phyloP scores from a whole-genome alignment of 352 stramenopile species.

The Pythium rhizo-oryzae region DNA sequence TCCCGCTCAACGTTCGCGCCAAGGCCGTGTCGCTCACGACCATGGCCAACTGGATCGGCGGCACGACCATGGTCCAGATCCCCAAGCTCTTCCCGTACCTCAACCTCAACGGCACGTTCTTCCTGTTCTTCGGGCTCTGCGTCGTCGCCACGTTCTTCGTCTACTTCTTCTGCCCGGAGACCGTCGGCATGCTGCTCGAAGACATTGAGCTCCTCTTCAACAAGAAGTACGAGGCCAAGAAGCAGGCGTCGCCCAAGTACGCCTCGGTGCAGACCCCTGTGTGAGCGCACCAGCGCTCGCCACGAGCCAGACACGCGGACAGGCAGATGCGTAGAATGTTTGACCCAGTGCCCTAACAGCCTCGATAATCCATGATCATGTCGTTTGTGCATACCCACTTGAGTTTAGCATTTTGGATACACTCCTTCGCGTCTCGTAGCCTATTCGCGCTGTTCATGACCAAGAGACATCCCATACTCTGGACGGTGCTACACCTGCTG shows the following conservation, averaged over 20 bases:
- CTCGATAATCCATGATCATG: background rate
- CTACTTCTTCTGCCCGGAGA: constrained; percentile 46
- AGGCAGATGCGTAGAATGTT: too few relatives aligned
- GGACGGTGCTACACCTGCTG: too few relatives aligned
- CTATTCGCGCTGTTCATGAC: too few relatives aligned
- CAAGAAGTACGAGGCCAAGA: background rate
- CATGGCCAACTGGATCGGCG: constrained; percentile 34
- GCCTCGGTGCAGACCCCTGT: background rate
- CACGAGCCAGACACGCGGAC: background rate
- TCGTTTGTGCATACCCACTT: background rate
- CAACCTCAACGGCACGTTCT: constrained; percentile 54
- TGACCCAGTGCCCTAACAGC: background rate
- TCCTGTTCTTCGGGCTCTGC: constrained; percentile 48
- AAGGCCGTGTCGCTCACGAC: constrained; percentile 40
- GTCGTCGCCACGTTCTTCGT: constrained; percentile 37
- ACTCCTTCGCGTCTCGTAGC: too few relatives aligned
- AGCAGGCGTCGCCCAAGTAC: constrained; percentile 18
- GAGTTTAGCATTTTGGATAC: too few relatives aligned
- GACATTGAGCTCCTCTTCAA: constrained; percentile 47
- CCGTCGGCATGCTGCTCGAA: constrained; percentile 40
- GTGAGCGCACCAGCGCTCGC: background rate
- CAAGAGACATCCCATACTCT: too few relatives aligned
- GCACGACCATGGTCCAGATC: constrained; percentile 39
- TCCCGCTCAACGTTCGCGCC: constrained; percentile 47
- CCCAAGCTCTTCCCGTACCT: constrained; percentile 54